Conservation (phyloP, 164 flowering plant genomes). For the Vitis rotundifolia region DNA sequence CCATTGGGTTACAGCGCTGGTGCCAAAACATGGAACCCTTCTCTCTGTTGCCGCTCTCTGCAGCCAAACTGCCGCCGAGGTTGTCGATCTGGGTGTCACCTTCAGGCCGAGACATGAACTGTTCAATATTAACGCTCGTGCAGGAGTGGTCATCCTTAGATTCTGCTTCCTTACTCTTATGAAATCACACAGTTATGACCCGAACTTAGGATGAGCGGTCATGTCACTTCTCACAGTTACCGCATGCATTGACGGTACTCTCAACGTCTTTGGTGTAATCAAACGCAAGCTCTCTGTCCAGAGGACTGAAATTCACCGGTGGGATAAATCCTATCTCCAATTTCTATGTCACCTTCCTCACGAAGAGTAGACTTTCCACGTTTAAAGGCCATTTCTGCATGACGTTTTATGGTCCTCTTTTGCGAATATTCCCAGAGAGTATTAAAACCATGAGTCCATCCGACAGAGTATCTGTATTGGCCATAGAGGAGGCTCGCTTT, state of each 20-base stretch:
- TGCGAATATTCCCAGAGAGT: slow-evolving; percentile 65
- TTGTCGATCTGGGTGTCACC: slow-evolving; percentile 13
- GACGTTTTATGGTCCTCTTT: slow-evolving; percentile 81
- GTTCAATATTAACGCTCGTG: slow-evolving; percentile 61
- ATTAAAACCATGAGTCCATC: slow-evolving; percentile 68
- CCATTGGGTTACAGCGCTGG: slow-evolving; percentile 80
- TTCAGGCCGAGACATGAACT: slow-evolving; percentile 40
- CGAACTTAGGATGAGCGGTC: too few species aligned
- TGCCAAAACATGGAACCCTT: slow-evolving; percentile 49
- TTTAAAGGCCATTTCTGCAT: slow-evolving; percentile 76
- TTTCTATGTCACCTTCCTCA: slow-evolving; percentile 76
- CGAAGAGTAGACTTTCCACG: slow-evolving; percentile 53
- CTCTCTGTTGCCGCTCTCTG: slow-evolving; percentile 12
- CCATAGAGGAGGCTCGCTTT: too few species aligned
- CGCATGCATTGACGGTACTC: too few species aligned
- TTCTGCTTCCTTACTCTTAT: slow-evolving; percentile 73
- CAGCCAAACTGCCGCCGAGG: slow-evolving; percentile 8
- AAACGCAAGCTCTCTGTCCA: too few species aligned
- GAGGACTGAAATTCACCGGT: too few species aligned
- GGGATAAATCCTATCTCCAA: slow-evolving; percentile 98
- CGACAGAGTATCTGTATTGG: slow-evolving; percentile 54
- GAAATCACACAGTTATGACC: too few species aligned
- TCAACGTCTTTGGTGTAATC: too few species aligned
- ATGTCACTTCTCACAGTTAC: too few species aligned
- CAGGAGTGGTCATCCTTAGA: slow-evolving; percentile 82